These are phyloP conservation scores for Aspergillus tanneri DNA, from an alignment of 2,329 filamentous ascomycete species.

Conservation along the genomic window DNA sequence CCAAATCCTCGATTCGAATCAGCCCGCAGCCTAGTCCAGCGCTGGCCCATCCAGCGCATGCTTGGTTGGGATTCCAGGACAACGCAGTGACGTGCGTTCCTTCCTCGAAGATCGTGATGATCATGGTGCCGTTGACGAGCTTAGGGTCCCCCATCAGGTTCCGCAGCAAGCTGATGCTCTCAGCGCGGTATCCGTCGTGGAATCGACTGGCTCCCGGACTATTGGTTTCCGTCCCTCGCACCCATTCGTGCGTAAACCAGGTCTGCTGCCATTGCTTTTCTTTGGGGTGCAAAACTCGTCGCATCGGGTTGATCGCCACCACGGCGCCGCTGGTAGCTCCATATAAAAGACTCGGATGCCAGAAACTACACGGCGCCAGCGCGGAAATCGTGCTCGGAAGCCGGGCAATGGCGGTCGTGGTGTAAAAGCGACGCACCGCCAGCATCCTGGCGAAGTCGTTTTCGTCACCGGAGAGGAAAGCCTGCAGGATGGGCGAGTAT, in stretches of 20 bases:
- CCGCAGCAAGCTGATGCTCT: slow-evolving; percentile 34
- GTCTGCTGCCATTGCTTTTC: slow-evolving; percentile 53
- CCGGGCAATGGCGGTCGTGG: slow-evolving; percentile 49
- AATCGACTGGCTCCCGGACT: slow-evolving; percentile 43
- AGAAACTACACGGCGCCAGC: slow-evolving; percentile 37
- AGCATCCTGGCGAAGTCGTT: slow-evolving; percentile 51
- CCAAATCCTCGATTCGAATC: slow-evolving; percentile 65
- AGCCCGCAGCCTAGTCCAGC: slow-evolving; percentile 66
- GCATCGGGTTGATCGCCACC: slow-evolving; percentile 52
- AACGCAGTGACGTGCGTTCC: slow-evolving; percentile 61
- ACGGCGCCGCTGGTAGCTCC: slow-evolving; percentile 55
- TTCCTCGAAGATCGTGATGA: slow-evolving; percentile 58
- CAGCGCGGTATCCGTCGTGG: slow-evolving; percentile 45
- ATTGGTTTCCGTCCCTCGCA: slow-evolving; percentile 24
- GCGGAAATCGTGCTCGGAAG: slow-evolving; percentile 40
- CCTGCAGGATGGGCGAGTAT: slow-evolving; percentile 58
- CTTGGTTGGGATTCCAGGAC: slow-evolving; percentile 67
- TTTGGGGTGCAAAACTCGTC: slow-evolving; percentile 52
- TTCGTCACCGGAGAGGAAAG: slow-evolving; percentile 56
- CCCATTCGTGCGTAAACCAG: slow-evolving; percentile 61
- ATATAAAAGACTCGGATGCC: slow-evolving; percentile 55
- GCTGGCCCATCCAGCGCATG: slow-evolving; percentile 67
- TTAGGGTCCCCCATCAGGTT: slow-evolving; percentile 33
- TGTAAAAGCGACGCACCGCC: slow-evolving; percentile 55
- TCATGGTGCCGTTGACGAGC: slow-evolving; percentile 32